Evolutionary conservation across 2,329 filamentous ascomycete genomes (phyloP), one percentile per base, ranked within the genome.

Genomic region (Elsinoe fawcettii): DNA sequence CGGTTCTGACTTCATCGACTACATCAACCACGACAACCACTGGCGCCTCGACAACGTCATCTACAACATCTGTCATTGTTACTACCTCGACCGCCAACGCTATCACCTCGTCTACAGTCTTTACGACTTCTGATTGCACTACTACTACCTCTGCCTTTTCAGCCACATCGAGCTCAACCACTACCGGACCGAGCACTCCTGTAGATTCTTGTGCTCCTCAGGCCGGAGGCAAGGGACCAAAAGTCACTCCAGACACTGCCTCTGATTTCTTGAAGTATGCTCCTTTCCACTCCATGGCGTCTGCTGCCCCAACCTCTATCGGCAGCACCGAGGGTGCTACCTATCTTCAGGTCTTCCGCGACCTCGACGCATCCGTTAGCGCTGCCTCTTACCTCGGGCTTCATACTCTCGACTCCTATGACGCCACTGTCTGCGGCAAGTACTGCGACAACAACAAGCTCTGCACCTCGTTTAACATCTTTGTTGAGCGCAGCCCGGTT

Each of bases 71-170:
- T 6, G 44, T 11, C 4, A 49, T 23, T 41, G 8, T 34, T 8
- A 55, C 27, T 14, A 39, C 30, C 16, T 39, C 65, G 9, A 60
- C 56, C 32, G 58, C 63, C 14, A 53, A 63, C 22, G 69, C 66
- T 60, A 59, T 65, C 3, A 68, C 64, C 2, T 59, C 60, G 3
- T 64, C 64, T 18, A 67, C 69, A 58, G 63, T 60, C 11, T 67
- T 66, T 22, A 70, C 67, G 4, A 69, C 63, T 63, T 70, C 68
- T 49, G 69, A 69, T 16, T 71, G 70, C 61, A 67, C 70, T 61
- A 71, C 70, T 6, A 32, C 6, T 12, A 32, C 30, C 30, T 32
- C 59, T 69, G 60, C 8, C 64, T 64, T 64, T 69, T 67, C 51
- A 68, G 70, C 20, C 70, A 70, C 62, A 68, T 70, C 63, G 70